Conservation (phyloP, 805 yeast genomes). For the Candida ascalaphidarum region DNA sequence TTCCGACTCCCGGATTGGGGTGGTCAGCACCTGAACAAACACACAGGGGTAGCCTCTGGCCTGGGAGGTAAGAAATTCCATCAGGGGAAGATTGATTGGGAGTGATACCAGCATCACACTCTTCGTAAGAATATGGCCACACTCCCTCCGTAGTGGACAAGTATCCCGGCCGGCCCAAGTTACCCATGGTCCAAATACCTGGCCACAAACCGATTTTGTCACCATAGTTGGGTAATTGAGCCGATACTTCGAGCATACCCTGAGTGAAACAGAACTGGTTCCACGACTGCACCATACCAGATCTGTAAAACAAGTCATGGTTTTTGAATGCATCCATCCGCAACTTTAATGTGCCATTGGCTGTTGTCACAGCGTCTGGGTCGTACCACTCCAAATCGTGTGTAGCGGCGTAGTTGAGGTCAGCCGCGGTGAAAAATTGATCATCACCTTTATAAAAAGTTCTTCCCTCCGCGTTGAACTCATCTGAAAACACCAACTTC, state of each 20-base stretch:
- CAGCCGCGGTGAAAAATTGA: constrained; percentile 83
- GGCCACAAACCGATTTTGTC: constrained; percentile 87
- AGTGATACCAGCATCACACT: constrained; percentile 91
- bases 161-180: constrained; percentile 87
- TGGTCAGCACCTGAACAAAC: constrained; percentile 79
- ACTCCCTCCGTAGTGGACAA: constrained; percentile 83
- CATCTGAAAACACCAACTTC: constrained; percentile 83
- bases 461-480: constrained; percentile 83
- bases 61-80: constrained; percentile 81
- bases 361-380: constrained; percentile 81
- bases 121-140: constrained; percentile 87
- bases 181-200: constrained; percentile 93
- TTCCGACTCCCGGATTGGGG: constrained; percentile 79
- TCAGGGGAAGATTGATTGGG: constrained; percentile 88
- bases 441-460: constrained; percentile 88
- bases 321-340: constrained; percentile 76
- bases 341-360: constrained; percentile 59
- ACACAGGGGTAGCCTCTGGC: constrained; percentile 71
- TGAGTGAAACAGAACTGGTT: constrained; percentile 84
- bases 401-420: constrained; percentile 80
- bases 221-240: constrained; percentile 73
- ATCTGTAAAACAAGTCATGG: constrained; percentile 73
- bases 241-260: constrained; percentile 71
- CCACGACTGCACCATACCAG: constrained; percentile 93
- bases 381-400: constrained; percentile 90